A percentile compares a stretch with the other conserved stretches of the same genome.
phyloP scores from a whole-genome alignment of 2,329 filamentous ascomycete genomes.

The Fusarium tanahbumbuense region DNA sequence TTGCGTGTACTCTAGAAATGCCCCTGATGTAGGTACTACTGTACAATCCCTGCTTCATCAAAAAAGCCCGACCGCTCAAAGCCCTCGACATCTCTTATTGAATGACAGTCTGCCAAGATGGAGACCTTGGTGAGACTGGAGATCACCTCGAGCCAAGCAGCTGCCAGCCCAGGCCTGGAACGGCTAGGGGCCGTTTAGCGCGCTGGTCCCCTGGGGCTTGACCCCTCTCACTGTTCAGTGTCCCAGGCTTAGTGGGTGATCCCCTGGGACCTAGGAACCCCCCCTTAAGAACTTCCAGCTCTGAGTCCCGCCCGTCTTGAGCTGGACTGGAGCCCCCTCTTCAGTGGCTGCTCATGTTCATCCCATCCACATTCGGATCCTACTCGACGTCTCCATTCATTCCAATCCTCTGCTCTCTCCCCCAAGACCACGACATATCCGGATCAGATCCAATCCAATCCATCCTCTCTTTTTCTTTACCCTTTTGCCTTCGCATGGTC shows the following conservation, averaged over 20 bases:
- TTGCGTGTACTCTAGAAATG: constrained; percentile 1
- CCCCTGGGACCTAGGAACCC: constrained; percentile 19
- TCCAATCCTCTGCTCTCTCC: constrained; percentile 37
- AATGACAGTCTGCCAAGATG: constrained; percentile 14
- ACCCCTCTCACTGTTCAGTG: constrained; percentile 30
- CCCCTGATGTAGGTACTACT: constrained; percentile 24
- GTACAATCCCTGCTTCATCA: constrained; percentile 12
- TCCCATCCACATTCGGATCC: constrained; percentile 44
- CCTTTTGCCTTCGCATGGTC: constrained; percentile 17
- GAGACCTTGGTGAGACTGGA: constrained; percentile 18
- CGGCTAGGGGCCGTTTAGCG: constrained; percentile 41
- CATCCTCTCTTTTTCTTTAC: constrained; percentile 31
- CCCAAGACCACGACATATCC: constrained; percentile 39
- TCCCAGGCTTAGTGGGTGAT: constrained; percentile 38
- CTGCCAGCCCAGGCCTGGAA: constrained; percentile 34
- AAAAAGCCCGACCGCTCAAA: constrained; percentile 12
- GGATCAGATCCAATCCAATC: constrained; percentile 32
- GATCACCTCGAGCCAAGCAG: constrained; percentile 12
- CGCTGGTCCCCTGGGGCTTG: constrained; percentile 34
- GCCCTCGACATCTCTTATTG: constrained; percentile 8
- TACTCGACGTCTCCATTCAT: constrained; percentile 41
- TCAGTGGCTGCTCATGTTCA: constrained; percentile 39
- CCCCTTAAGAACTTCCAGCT: constrained; percentile 19
- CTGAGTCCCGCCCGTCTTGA: constrained; percentile 5
- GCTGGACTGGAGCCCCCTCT: constrained; percentile 17